Conservation (phyloP, 495 filamentous ascomycete genomes). For the Bacidia gigantensis region DNA sequence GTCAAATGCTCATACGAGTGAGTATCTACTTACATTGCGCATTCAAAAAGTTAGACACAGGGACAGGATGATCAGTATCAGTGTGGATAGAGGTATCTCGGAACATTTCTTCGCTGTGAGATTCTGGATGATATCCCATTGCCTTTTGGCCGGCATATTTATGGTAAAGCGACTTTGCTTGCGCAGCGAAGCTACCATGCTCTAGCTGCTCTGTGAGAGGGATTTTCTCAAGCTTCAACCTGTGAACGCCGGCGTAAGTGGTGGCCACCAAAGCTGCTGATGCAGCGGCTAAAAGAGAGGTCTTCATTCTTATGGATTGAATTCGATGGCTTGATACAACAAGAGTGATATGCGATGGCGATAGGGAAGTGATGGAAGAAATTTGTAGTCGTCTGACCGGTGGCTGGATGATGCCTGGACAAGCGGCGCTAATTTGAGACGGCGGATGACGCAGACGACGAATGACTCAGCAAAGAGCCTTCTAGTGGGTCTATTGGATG, state of each 20-base stretch:
- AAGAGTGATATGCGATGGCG: neutral
- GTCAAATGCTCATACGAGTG: too few relatives aligned
- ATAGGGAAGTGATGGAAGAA: neutral
- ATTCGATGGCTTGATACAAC: neutral
- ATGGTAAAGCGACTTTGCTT: constrained; percentile 62
- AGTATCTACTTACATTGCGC: constrained; percentile 96
- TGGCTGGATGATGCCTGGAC: constrained; percentile 9
- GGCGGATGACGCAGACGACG: neutral
- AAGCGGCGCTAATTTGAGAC: neutral
- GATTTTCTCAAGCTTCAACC: constrained; percentile 94
- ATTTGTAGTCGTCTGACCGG: constrained; percentile 2
- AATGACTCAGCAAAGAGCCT: too few relatives aligned
- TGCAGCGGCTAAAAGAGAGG: constrained; percentile 56
- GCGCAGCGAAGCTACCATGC: constrained; percentile 62
- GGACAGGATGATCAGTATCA: constrained; percentile 58
- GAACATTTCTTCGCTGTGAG: constrained; percentile 62
- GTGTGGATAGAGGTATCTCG: constrained; percentile 54
- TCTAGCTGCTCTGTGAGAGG: constrained; percentile 81
- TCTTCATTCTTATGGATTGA: constrained; percentile 52
- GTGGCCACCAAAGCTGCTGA: constrained; percentile 64
- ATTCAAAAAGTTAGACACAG: constrained; percentile 95
- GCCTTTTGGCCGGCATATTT: constrained; percentile 56
- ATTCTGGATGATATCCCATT: constrained; percentile 67
- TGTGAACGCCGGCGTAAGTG: constrained; percentile 73
- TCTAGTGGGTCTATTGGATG: neutral